A percentile compares a stretch with the other conserved stretches of the same genome.
phyloP scores from a whole-genome alignment of 768 basidiomycete genomes.

The Russula emetica region DNA sequence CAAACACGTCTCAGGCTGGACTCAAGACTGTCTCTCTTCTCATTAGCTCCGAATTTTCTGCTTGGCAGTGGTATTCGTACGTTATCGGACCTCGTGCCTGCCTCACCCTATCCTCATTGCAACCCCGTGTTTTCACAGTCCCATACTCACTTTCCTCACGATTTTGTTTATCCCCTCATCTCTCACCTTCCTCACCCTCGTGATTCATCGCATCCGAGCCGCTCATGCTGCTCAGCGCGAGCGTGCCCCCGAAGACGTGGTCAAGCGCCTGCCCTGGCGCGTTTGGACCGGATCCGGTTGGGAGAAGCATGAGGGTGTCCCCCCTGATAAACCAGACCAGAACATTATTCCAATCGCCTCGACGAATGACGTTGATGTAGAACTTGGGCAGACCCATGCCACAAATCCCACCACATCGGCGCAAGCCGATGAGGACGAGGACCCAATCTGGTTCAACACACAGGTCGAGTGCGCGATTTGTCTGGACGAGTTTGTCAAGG shows the following conservation, averaged over 20 bases:
- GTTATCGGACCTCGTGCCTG: slow-evolving; percentile 27
- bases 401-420: slow-evolving; percentile 27
- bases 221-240: slow-evolving; percentile 78
- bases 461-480: slow-evolving; percentile 93
- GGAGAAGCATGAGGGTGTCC: slow-evolving; percentile 63
- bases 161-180: slow-evolving; percentile 87
- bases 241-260: slow-evolving; percentile 76
- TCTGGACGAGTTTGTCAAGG: slow-evolving; percentile 77
- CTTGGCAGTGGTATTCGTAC: slow-evolving; percentile 94
- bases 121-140: slow-evolving; percentile 42
- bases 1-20: slow-evolving; percentile 77
- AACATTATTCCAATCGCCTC: background rate
- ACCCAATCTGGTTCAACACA: slow-evolving; percentile 71
- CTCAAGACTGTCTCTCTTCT: slow-evolving; percentile 69
- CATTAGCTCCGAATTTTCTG: slow-evolving; percentile 73
- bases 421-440: slow-evolving; percentile 30
- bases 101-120: slow-evolving; percentile 11
- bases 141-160: slow-evolving; percentile 79
- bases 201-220: slow-evolving; percentile 83
- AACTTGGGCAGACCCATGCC: slow-evolving; percentile 20
- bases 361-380: slow-evolving; percentile 24
- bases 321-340: slow-evolving; percentile 11
- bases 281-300: slow-evolving; percentile 78
- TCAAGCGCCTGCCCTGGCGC: slow-evolving; percentile 73
- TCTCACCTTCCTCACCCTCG: slow-evolving; percentile 82